Evolutionary conservation across 805 yeast species (phyloP).

Genomic region (Nakazawaea siamensis): DNA sequence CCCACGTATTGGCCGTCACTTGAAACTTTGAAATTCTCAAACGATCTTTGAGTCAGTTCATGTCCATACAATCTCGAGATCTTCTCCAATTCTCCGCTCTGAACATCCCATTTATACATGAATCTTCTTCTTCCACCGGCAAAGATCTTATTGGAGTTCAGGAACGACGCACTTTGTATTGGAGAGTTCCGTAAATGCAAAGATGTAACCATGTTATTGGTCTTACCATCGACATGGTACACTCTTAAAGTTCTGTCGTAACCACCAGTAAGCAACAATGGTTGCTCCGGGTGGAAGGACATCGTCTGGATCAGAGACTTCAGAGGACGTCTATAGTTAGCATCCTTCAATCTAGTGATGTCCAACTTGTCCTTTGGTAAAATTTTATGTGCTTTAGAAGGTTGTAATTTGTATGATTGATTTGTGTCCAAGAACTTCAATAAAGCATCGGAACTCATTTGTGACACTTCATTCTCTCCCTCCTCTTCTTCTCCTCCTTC

Average conservation of each 20-base stretch:
- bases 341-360: constrained; percentile 80
- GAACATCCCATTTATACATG: constrained; percentile 87
- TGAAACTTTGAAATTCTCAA: constrained; percentile 78
- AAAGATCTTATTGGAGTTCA: constrained; percentile 46
- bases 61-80: constrained; percentile 88
- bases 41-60: constrained; percentile 73
- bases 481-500: constrained; percentile 12
- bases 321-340: constrained; percentile 61
- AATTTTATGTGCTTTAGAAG: constrained; percentile 36
- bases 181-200: constrained; percentile 75
- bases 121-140: constrained; percentile 90
- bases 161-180: constrained; percentile 66
- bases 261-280: constrained; percentile 84
- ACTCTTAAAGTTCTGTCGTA: constrained; percentile 83
- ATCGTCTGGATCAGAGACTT: constrained; percentile 79
- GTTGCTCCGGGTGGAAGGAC: constrained; percentile 78
- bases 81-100: constrained; percentile 64
- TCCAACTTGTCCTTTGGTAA: constrained; percentile 66
- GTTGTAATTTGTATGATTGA: constrained; percentile 19
- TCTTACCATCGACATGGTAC: constrained; percentile 84
- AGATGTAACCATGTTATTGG: constrained; percentile 74
- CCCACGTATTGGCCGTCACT: constrained; percentile 68
- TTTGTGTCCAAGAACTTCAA: constrained; percentile 23
- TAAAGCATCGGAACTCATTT: constrained; percentile 21
- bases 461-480: not conserved